A percentile compares a stretch with the other conserved stretches of the same genome.
phyloP scores from a whole-genome alignment of 176 grass and related monocot genomes.

The Zoysia pacifica region DNA sequence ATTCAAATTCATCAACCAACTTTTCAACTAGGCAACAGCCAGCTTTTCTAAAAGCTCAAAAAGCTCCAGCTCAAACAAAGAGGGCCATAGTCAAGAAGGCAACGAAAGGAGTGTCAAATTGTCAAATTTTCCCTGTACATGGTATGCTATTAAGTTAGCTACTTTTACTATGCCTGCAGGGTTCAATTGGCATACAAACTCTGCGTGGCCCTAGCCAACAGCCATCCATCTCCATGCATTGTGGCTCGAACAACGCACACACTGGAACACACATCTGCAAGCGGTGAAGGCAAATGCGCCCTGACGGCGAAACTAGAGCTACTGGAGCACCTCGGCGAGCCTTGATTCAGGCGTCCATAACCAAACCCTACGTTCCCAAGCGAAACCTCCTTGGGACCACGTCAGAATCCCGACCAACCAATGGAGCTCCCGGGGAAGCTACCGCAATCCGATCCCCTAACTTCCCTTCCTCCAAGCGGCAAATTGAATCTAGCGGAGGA shows the following conservation, averaged over 20 bases:
- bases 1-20: too few species aligned
- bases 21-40: too few species aligned
- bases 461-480: background rate
- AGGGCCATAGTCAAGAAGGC: too few species aligned
- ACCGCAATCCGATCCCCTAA: background rate
- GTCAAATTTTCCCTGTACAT: too few species aligned
- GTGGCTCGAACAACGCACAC: too few species aligned
- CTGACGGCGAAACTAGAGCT: background rate
- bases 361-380: constrained; percentile 41
- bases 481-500: constrained; percentile 30
- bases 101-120: too few species aligned
- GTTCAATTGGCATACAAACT: background rate
- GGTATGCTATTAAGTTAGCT: too few species aligned
- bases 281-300: background rate
- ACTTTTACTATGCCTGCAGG: too few species aligned
- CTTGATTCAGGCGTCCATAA: constrained; percentile 6
- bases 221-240: too few species aligned
- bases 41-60: too few species aligned
- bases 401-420: background rate
- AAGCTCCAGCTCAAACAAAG: too few species aligned
- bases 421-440: background rate
- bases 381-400: background rate
- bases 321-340: background rate
- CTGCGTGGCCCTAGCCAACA: too few species aligned
- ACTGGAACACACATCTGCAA: background rate